These are phyloP conservation scores for Epichloe gansuensis DNA, from an alignment of 2,329 filamentous ascomycete genomes.

Conservation along the genomic window DNA sequence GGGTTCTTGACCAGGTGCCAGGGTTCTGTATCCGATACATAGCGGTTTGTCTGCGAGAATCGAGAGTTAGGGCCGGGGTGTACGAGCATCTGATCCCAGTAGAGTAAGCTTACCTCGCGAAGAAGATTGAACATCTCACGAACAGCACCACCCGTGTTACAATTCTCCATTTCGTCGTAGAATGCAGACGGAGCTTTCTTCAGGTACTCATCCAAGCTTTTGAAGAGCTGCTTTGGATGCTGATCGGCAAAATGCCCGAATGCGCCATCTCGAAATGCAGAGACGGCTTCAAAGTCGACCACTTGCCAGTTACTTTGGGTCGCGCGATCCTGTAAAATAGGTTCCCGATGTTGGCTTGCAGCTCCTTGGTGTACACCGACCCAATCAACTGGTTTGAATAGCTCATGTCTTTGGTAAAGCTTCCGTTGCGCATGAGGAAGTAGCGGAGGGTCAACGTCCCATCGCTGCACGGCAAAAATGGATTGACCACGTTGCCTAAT, in stretches of 20 bases:
- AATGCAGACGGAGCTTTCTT: conserved; percentile 17
- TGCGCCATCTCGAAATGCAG: conserved; percentile 13
- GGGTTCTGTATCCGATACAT: conserved; percentile 49
- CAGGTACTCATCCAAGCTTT: conserved; percentile 17
- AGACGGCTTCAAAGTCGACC: conserved; percentile 53
- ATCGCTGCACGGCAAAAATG: conserved; percentile 85
- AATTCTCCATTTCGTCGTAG: conserved; percentile 44
- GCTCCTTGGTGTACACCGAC: conserved; percentile 63
- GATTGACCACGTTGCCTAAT: conserved; percentile 87
- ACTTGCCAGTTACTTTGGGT: conserved; percentile 39
- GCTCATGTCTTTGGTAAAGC: conserved; percentile 63
- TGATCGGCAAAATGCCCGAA: conserved; percentile 10
- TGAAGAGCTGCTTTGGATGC: conserved; percentile 5
- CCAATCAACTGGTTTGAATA: conserved; percentile 74
- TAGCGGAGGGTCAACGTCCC: conserved; percentile 83
- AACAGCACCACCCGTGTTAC: conserved; percentile 55
- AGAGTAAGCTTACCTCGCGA: conserved; percentile 35
- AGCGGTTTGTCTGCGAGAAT: conserved; percentile 25
- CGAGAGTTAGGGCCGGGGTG: too few relatives aligned
- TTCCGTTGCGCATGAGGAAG: conserved; percentile 74
- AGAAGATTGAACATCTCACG: conserved; percentile 51
- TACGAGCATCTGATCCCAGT: too few relatives aligned
- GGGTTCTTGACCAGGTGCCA: conserved; percentile 47
- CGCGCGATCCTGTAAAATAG: conserved; percentile 59
- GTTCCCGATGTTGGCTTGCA: conserved; percentile 73